These are phyloP conservation scores for Hypoxylon sp. DNA, from an alignment of 2,329 filamentous ascomycete genomes.

Conservation along the genomic window DNA sequence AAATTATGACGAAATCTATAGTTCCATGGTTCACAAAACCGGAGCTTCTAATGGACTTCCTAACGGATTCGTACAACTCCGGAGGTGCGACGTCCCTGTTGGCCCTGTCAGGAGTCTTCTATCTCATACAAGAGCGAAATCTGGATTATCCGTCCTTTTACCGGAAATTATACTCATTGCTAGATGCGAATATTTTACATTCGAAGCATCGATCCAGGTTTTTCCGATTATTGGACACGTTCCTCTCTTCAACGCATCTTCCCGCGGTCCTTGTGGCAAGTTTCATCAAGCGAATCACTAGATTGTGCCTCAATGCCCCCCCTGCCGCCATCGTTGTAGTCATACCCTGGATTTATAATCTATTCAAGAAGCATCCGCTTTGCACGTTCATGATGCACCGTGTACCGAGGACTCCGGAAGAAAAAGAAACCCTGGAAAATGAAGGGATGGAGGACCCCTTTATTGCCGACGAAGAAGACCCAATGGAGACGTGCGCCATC, in stretches of 20 bases:
- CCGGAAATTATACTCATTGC: conserved; percentile 90
- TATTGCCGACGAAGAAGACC: conserved; percentile 80
- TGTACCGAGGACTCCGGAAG: conserved; percentile 70
- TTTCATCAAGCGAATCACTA: conserved; percentile 93
- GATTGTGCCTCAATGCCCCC: conserved; percentile 88
- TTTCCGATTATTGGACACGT: conserved; percentile 91
- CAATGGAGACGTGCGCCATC: conserved; percentile 87
- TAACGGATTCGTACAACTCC: conserved; percentile 92
- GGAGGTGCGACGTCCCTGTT: conserved; percentile 90
- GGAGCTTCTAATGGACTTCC: conserved; percentile 93
- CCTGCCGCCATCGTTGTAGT: conserved; percentile 90
- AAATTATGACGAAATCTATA: conserved; percentile 81
- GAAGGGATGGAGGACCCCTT: conserved; percentile 81
- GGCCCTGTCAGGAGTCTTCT: conserved; percentile 93
- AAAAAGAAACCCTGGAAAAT: conserved; percentile 72
- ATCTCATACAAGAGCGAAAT: conserved; percentile 93
- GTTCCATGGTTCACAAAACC: conserved; percentile 91
- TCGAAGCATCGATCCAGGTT: conserved; percentile 95
- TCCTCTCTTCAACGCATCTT: conserved; percentile 91
- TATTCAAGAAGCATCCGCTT: conserved; percentile 88
- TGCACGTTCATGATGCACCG: conserved; percentile 98
- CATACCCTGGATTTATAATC: conserved; percentile 95
- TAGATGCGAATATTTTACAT: conserved; percentile 88
- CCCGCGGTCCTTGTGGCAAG: conserved; percentile 92
- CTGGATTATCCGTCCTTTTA: conserved; percentile 97